phyloP scores from a whole-genome alignment of 352 stramenopile genomes.

The Elongisporangium anandrum region DNA sequence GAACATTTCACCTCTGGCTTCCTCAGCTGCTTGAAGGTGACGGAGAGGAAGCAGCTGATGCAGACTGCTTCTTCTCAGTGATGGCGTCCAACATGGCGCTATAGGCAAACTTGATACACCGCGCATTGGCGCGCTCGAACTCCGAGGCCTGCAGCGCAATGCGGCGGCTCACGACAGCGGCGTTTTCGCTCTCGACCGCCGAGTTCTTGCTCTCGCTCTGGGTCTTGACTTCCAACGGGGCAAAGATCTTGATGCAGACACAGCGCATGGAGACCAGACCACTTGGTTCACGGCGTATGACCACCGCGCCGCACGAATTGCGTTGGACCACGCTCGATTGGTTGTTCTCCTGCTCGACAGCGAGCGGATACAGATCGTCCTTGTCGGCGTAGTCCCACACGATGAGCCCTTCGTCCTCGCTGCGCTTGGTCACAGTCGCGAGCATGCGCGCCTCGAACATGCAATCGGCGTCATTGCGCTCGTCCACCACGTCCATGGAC shows the following conservation, averaged over 20 bases:
- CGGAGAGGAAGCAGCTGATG: neutral
- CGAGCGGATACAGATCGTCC: constrained; percentile 44
- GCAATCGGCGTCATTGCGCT: constrained; percentile 15
- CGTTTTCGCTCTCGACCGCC: constrained; percentile 24
- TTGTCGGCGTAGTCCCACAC: constrained; percentile 68
- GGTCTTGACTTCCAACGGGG: constrained; percentile 18
- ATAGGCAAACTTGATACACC: constrained; percentile 54
- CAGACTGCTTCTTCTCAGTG: constrained; percentile 1
- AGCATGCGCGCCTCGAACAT: constrained; percentile 62
- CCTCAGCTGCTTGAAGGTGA: neutral
- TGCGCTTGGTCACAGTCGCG: constrained; percentile 20
- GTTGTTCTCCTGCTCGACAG: constrained; percentile 5
- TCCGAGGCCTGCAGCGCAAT: constrained; percentile 55
- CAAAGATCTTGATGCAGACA: constrained; percentile 58
- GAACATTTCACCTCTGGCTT: neutral
- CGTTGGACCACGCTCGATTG: constrained; percentile 28
- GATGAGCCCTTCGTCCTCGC: constrained; percentile 29
- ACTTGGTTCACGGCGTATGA: constrained; percentile 32
- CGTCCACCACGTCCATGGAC: constrained; percentile 34
- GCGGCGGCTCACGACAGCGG: constrained; percentile 26
- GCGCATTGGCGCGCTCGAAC: constrained; percentile 37
- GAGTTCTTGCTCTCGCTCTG: neutral
- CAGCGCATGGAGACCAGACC: constrained; percentile 55
- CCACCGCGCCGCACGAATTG: constrained; percentile 43
- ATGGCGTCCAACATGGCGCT: constrained; percentile 24